Conservation (phyloP, 805 yeast species). For the Maudiozyma saulgeensis region DNA sequence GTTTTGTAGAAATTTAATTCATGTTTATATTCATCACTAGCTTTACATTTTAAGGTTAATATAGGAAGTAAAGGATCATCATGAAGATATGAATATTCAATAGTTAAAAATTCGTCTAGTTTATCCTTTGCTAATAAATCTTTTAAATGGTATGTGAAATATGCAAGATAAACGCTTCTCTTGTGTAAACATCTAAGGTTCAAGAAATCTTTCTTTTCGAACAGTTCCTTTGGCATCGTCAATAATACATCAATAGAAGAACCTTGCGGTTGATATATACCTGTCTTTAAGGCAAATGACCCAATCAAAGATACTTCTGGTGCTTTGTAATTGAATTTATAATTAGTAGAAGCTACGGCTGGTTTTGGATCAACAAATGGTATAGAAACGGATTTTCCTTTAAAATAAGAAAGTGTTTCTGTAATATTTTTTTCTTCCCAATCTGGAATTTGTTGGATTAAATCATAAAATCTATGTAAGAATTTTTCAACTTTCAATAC, state of each 20-base stretch:
- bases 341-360: slow-evolving; percentile 44
- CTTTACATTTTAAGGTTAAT: slow-evolving; percentile 46
- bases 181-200: slow-evolving; percentile 87
- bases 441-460: slow-evolving; percentile 56
- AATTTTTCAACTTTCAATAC: slow-evolving; percentile 61
- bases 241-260: slow-evolving; percentile 69
- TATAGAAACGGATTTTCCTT: slow-evolving; percentile 45
- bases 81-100: slow-evolving; percentile 62
- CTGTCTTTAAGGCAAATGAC: slow-evolving; percentile 79
- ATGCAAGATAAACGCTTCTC: slow-evolving; percentile 78
- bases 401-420: slow-evolving; percentile 50
- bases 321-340: slow-evolving; percentile 54
- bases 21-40: slow-evolving; percentile 7
- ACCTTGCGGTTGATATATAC: slow-evolving; percentile 55
- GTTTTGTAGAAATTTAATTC: slow-evolving; percentile 58
- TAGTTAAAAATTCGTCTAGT: slow-evolving; percentile 34
- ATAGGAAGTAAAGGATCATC: slow-evolving; percentile 74
- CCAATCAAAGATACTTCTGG: slow-evolving; percentile 82
- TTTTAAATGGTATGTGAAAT: slow-evolving; percentile 56
- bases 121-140: slow-evolving; percentile 43
- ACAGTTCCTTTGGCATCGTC: slow-evolving; percentile 66
- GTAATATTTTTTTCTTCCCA: slow-evolving; percentile 41
- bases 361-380: slow-evolving; percentile 94
- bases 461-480: slow-evolving; percentile 60
- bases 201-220: slow-evolving; percentile 80